A percentile compares a stretch with the other conserved stretches of the same genome.
Evolutionary conservation across 23 red algal species (phyloP).

Genomic region (Gracilaria domingensis): DNA sequence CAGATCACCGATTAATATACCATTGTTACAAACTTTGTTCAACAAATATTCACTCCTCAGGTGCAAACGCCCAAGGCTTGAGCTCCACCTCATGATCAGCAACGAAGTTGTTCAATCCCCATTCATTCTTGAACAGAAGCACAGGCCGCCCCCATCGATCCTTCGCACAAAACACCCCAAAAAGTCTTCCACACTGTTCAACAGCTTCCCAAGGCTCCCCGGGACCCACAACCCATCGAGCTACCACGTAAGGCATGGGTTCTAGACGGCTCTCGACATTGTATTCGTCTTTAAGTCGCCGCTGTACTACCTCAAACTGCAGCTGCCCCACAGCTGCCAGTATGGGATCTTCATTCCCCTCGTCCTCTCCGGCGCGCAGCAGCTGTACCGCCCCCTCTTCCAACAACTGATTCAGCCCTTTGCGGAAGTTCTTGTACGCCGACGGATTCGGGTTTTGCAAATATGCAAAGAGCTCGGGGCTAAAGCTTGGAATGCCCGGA

Average conservation of each 20-base stretch:
- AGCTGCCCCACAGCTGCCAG: slow-evolving; percentile 87
- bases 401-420: slow-evolving; percentile 83
- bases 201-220: slow-evolving; percentile 79
- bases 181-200: slow-evolving; percentile 63
- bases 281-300: slow-evolving; percentile 88
- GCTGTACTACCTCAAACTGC: slow-evolving; percentile 88
- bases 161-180: slow-evolving; percentile 86
- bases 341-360: slow-evolving; percentile 81
- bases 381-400: slow-evolving; percentile 88
- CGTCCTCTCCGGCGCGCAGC: slow-evolving; percentile 69
- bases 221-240: slow-evolving; percentile 81
- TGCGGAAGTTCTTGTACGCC: slow-evolving; percentile 85
- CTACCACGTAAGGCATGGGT: slow-evolving; percentile 72
- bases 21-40: too few species aligned
- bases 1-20: too few species aligned
- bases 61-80: slow-evolving; percentile 76
- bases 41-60: slow-evolving; percentile 79
- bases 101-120: slow-evolving; percentile 58
- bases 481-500: slow-evolving; percentile 84
- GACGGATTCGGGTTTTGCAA: slow-evolving; percentile 82
- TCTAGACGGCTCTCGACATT: slow-evolving; percentile 81
- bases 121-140: slow-evolving; percentile 82
- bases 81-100: slow-evolving; percentile 71
- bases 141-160: slow-evolving; percentile 85
- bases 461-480: slow-evolving; percentile 85